Evolutionary conservation across 2,329 filamentous ascomycete genomes (phyloP).

Genomic region (Ophiosphaerella herpotricha): DNA sequence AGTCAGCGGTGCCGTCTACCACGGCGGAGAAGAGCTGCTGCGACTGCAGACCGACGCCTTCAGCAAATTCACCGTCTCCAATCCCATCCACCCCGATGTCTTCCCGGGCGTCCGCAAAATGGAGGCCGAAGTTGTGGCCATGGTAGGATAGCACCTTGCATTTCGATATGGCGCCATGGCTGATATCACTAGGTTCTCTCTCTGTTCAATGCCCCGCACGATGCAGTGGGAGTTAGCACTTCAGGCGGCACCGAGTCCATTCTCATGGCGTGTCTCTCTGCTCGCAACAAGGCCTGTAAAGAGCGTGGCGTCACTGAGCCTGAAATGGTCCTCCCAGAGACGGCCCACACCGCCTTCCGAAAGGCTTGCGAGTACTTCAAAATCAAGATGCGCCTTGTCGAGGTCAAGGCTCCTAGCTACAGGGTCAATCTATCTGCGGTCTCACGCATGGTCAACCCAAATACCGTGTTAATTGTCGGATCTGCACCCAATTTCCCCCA

Average conservation of each 20-base stretch:
- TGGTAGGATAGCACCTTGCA: slow-evolving; percentile 62
- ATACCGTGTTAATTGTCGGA: slow-evolving; percentile 91
- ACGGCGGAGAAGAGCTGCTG: slow-evolving; percentile 82
- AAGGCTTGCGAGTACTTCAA: slow-evolving; percentile 96
- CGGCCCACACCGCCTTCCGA: slow-evolving; percentile 93
- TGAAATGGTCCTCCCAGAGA: slow-evolving; percentile 96
- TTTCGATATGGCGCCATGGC: not conserved
- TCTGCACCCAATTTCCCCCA: slow-evolving; percentile 98
- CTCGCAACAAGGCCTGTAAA: slow-evolving; percentile 82
- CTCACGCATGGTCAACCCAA: slow-evolving; percentile 85
- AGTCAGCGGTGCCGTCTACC: slow-evolving; percentile 94
- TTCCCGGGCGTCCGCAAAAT: slow-evolving; percentile 98
- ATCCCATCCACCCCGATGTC: slow-evolving; percentile 96
- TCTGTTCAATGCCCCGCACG: slow-evolving; percentile 87
- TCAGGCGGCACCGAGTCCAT: slow-evolving; percentile 96
- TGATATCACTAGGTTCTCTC: slow-evolving; percentile 59
- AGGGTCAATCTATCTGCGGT: slow-evolving; percentile 81
- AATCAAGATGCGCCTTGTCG: slow-evolving; percentile 89
- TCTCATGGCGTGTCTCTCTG: slow-evolving; percentile 89
- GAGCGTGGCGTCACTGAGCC: slow-evolving; percentile 90
- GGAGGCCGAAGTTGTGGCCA: slow-evolving; percentile 96
- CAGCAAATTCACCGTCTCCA: slow-evolving; percentile 90
- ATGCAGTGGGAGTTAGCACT: slow-evolving; percentile 84
- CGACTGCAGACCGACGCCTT: slow-evolving; percentile 91
- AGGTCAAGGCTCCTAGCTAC: slow-evolving; percentile 82